phyloP scores from a whole-genome alignment of 148 eudicot genomes.

The Rhododendron henanense region DNA sequence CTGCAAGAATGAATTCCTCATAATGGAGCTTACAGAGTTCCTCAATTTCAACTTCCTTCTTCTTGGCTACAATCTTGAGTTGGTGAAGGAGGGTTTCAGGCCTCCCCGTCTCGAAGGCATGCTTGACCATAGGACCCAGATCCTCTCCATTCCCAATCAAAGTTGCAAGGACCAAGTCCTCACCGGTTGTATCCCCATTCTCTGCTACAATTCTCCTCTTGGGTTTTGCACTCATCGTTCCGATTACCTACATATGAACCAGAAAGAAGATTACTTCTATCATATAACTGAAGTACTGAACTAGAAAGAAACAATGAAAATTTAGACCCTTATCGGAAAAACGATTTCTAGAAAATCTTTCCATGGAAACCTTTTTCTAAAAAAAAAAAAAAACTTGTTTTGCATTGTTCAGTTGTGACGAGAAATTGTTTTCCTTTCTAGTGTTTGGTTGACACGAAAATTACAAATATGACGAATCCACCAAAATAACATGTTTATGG shows the following conservation, averaged over 20 bases:
- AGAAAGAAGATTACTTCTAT: neutral
- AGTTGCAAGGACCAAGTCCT: slow-evolving; percentile 80
- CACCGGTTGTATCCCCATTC: slow-evolving; percentile 66
- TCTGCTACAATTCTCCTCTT: slow-evolving; percentile 63
- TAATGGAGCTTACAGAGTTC: slow-evolving; percentile 89
- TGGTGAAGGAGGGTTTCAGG: slow-evolving; percentile 81
- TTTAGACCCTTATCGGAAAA: neutral
- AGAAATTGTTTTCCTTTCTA: too few species aligned
- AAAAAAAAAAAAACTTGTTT: too few species aligned
- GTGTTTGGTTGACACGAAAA: too few species aligned
- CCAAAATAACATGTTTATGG: too few species aligned
- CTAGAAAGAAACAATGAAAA: neutral
- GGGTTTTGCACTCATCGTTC: slow-evolving; percentile 59
- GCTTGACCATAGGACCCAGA: slow-evolving; percentile 80
- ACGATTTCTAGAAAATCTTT: too few species aligned
- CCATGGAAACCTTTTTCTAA: too few species aligned
- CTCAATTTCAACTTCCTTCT: slow-evolving; percentile 92
- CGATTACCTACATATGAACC: slow-evolving; percentile 16
- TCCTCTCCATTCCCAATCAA: slow-evolving; percentile 87
- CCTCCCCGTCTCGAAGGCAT: slow-evolving; percentile 70
- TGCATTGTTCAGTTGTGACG: too few species aligned
- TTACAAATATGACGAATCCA: too few species aligned
- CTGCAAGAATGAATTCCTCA: slow-evolving; percentile 81
- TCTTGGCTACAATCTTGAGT: slow-evolving; percentile 62
- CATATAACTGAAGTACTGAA: neutral